Percentiles rank a stretch among this genome's conserved stretches.
These are phyloP conservation scores for Penicillium brevicompactum DNA, from an alignment of 2,329 filamentous ascomycete species.

Conservation along the genomic window DNA sequence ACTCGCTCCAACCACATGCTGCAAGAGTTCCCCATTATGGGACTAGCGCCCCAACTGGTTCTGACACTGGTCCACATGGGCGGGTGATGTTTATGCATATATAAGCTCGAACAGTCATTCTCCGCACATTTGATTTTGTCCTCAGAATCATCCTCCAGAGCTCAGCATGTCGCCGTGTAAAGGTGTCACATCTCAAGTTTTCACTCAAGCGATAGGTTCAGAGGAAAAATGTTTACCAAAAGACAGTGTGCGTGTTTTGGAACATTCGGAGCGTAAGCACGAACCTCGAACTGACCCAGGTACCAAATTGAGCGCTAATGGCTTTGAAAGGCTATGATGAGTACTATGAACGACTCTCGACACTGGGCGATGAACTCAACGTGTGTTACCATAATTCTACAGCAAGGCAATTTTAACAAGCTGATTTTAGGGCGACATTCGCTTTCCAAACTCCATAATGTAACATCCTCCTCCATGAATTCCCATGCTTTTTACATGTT, in stretches of 20 bases:
- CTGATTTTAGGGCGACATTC: background rate
- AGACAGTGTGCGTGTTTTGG: background rate
- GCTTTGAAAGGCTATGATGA: background rate
- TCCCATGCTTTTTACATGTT: background rate
- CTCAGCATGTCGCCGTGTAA: background rate
- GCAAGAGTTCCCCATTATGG: too few species aligned
- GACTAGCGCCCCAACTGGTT: too few species aligned
- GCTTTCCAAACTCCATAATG: background rate
- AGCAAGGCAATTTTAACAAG: background rate
- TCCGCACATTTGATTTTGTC: background rate
- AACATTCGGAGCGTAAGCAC: background rate
- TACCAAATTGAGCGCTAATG: background rate
- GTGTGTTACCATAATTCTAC: background rate
- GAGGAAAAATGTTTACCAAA: background rate
- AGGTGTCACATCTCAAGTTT: background rate
- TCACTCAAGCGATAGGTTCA: background rate
- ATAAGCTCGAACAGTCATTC: background rate
- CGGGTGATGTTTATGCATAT: background rate
- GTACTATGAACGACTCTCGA: background rate
- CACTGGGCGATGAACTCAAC: background rate
- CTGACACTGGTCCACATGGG: too few species aligned
- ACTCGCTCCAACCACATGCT: too few species aligned
- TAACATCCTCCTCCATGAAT: background rate
- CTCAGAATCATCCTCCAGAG: background rate
- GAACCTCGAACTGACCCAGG: background rate